phyloP scores from a whole-genome alignment of 352 stramenopile genomes.

The Phytophthora megakarya region DNA sequence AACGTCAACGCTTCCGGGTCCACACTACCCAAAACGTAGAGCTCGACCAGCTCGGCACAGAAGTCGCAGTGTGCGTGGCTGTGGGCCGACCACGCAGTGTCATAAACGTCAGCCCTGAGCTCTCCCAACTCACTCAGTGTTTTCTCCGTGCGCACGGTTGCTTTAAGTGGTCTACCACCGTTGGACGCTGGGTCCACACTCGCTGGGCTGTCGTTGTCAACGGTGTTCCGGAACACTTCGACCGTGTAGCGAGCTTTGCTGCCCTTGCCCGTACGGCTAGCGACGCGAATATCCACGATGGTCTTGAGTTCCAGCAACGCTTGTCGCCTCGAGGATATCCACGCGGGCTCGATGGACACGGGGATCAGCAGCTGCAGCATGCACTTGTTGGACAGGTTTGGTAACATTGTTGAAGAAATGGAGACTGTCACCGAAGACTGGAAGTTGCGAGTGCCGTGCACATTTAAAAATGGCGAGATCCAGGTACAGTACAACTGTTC shows the following conservation, averaged over 20 bases:
- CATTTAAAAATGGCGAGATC: conserved; percentile 28
- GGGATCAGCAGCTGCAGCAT: conserved; percentile 37
- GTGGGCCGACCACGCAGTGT: conserved; percentile 32
- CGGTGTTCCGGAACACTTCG: conserved; percentile 29
- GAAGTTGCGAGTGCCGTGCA: conserved; percentile 18
- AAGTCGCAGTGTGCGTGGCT: conserved; percentile 31
- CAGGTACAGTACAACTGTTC: neutral
- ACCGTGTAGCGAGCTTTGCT: conserved; percentile 31
- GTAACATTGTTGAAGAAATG: conserved; percentile 18
- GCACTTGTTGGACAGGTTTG: conserved; percentile 34
- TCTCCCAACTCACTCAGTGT: conserved; percentile 24
- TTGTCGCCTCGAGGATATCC: conserved; percentile 26
- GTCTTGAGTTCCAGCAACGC: conserved; percentile 34
- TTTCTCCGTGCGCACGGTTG: conserved; percentile 23
- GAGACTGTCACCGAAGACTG: conserved; percentile 28
- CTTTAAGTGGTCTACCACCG: conserved; percentile 12
- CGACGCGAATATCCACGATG: conserved; percentile 31
- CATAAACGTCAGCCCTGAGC: conserved; percentile 34
- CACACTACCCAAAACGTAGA: conserved; percentile 31
- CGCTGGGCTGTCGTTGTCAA: conserved; percentile 17
- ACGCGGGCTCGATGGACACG: conserved; percentile 34
- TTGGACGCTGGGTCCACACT: neutral
- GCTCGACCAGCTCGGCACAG: conserved; percentile 33
- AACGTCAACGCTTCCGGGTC: conserved; percentile 30
- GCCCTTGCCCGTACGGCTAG: conserved; percentile 15